Conservation (phyloP, 306 rosid species). For the Begonia masoniana region DNA sequence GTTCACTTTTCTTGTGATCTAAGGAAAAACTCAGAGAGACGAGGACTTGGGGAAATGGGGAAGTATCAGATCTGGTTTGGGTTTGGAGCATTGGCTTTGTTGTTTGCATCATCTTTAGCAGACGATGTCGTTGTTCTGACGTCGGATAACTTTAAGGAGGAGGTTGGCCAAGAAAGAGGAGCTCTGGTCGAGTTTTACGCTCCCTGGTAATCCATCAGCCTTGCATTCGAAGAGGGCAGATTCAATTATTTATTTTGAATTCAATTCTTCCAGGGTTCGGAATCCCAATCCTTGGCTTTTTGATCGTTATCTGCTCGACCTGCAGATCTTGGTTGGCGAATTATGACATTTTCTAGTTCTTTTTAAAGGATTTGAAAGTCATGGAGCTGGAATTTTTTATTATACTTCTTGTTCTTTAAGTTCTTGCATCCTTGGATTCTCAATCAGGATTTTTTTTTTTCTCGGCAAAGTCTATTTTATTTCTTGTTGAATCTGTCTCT, state of each 20-base stretch:
- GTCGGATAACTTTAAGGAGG: slow-evolving; percentile 40
- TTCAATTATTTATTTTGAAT: slow-evolving; percentile 2
- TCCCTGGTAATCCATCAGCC: slow-evolving; percentile 45
- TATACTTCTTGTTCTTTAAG: too few species aligned
- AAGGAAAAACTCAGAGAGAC: not conserved
- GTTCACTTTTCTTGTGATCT: too few species aligned
- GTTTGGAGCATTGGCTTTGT: slow-evolving; percentile 29
- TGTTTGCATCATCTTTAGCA: slow-evolving; percentile 32
- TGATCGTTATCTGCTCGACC: not conserved
- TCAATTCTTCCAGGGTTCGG: not conserved
- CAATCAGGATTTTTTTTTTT: not conserved
- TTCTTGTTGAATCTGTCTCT: not conserved
- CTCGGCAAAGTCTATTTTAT: not conserved
- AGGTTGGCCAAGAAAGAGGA: slow-evolving; percentile 75
- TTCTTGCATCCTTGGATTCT: too few species aligned
- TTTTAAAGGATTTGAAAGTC: too few species aligned
- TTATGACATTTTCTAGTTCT: too few species aligned
- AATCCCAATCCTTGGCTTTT: not conserved
- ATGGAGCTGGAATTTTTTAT: too few species aligned
- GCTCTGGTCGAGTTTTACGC: slow-evolving; percentile 92
- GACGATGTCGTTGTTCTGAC: slow-evolving; percentile 68
- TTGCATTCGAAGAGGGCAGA: not conserved
- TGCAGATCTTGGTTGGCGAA: slow-evolving; percentile 1
- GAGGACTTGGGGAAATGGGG: slow-evolving; percentile 21
- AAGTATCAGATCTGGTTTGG: slow-evolving; percentile 23